These are phyloP conservation scores for Alternaria gaisen DNA, from an alignment of 2,329 filamentous ascomycete genomes.

Conservation along the genomic window DNA sequence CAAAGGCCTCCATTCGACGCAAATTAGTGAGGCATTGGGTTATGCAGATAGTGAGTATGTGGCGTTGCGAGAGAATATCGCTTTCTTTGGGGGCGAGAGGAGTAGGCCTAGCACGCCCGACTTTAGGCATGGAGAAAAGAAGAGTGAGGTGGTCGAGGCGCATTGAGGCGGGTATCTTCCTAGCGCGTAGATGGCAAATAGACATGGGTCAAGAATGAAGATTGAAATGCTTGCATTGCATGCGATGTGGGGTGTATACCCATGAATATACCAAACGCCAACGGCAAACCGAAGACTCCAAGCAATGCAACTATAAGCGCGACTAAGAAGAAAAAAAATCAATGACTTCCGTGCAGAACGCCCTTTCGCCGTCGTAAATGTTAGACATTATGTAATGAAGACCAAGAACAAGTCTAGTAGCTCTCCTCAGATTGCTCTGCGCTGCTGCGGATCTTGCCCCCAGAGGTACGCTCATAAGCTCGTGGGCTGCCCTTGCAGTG, in stretches of 20 bases:
- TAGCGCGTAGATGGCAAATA: background rate
- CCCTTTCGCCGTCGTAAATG: conserved; percentile 26
- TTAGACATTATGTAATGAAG: conserved; percentile 24
- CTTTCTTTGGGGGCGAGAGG: conserved; percentile 66
- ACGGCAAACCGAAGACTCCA: conserved; percentile 8
- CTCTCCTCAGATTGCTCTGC: conserved; percentile 37
- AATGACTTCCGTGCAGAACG: conserved; percentile 18
- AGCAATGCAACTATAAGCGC: conserved; percentile 13
- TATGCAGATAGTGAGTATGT: conserved; percentile 97
- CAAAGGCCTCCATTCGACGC: conserved; percentile 80
- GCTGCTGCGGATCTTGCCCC: conserved; percentile 39
- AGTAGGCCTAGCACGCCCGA: conserved; percentile 51
- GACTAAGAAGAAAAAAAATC: background rate
- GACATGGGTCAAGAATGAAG: background rate
- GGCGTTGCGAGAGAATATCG: conserved; percentile 86
- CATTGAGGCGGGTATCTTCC: background rate
- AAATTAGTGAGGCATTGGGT: conserved; percentile 82
- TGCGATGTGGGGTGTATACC: background rate
- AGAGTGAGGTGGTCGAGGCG: conserved; percentile 12
- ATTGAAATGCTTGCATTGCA: conserved; percentile 2
- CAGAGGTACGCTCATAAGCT: conserved; percentile 44
- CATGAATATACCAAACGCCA: conserved; percentile 4
- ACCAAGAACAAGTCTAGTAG: conserved; percentile 15
- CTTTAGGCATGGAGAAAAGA: conserved; percentile 24
- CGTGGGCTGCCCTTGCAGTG: conserved; percentile 70